phyloP scores from a whole-genome alignment of 2,329 filamentous ascomycete genomes.

The Fusarium chaquense region DNA sequence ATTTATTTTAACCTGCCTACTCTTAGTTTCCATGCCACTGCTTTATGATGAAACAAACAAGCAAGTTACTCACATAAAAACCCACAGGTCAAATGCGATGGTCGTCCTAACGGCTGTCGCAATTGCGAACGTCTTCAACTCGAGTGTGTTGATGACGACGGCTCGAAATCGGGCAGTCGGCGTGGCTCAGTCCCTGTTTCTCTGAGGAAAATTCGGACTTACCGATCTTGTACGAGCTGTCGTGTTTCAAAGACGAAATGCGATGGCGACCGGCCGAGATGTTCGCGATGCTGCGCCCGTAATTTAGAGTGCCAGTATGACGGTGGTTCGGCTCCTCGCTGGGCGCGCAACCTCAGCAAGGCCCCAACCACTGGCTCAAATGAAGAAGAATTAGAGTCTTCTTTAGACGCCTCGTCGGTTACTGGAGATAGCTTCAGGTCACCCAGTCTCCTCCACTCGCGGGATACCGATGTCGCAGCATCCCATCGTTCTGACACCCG shows the following conservation, averaged over 20 bases:
- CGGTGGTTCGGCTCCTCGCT: slow-evolving; percentile 54
- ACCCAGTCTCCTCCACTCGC: slow-evolving; percentile 45
- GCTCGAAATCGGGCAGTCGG: slow-evolving; percentile 43
- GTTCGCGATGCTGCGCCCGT: slow-evolving; percentile 53
- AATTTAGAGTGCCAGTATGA: slow-evolving; percentile 55
- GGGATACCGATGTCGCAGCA: slow-evolving; percentile 39
- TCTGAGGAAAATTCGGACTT: slow-evolving; percentile 56
- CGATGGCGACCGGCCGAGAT: slow-evolving; percentile 56
- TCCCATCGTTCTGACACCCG: slow-evolving; percentile 40
- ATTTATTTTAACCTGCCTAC: not conserved
- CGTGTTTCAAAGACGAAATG: slow-evolving; percentile 59
- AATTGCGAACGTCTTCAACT: slow-evolving; percentile 59
- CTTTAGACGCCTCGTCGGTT: slow-evolving; percentile 36
- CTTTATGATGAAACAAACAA: not conserved
- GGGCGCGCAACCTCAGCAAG: slow-evolving; percentile 52
- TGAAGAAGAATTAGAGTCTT: slow-evolving; percentile 41
- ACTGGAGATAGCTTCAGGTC: slow-evolving; percentile 37
- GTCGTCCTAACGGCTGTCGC: slow-evolving; percentile 57
- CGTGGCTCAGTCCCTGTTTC: slow-evolving; percentile 47
- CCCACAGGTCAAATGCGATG: slow-evolving; percentile 57
- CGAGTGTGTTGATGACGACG: slow-evolving; percentile 55
- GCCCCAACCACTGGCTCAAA: slow-evolving; percentile 41
- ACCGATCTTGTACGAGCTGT: slow-evolving; percentile 56
- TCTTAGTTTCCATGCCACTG: not conserved
- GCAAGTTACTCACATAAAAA: slow-evolving; percentile 32